phyloP scores from a whole-genome alignment of 1,139 yeast genomes.

The Pichia sp. region DNA sequence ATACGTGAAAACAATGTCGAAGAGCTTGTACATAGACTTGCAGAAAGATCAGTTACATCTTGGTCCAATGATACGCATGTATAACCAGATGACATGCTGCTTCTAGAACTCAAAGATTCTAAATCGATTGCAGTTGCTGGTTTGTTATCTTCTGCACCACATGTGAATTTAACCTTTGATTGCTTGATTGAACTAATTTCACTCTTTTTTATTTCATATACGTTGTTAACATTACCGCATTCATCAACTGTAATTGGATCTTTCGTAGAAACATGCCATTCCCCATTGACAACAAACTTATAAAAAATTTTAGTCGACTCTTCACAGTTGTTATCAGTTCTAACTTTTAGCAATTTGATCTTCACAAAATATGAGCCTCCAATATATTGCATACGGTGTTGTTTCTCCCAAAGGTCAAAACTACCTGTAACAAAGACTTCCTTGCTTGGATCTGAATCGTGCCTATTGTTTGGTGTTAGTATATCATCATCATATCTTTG shows the following conservation, averaged over 20 bases:
- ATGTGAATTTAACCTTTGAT: conserved; percentile 22
- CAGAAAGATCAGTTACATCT: background rate
- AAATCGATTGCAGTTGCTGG: conserved; percentile 13
- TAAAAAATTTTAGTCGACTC: conserved; percentile 36
- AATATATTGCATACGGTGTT: conserved; percentile 32
- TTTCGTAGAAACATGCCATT: conserved; percentile 41
- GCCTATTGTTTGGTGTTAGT: background rate
- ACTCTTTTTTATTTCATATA: conserved; percentile 9
- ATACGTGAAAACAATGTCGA: background rate
- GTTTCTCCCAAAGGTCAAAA: conserved; percentile 56
- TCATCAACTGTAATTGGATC: conserved; percentile 38
- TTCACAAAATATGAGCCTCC: background rate
- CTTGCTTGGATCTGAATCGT: conserved; percentile 21
- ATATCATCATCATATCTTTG: background rate
- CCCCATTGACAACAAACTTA: conserved; percentile 62
- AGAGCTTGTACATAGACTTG: background rate
- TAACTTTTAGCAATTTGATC: conserved; percentile 27
- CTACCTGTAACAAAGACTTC: conserved; percentile 53
- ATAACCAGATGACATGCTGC: background rate
- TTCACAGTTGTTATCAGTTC: conserved; percentile 37
- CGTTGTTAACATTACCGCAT: conserved; percentile 48
- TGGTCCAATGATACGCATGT: background rate
- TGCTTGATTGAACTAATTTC: no score
- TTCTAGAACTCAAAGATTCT: conserved; percentile 13
- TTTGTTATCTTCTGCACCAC: conserved; percentile 3